Evolutionary conservation across 1,284 basidiomycete genomes (phyloP).

Genomic region (Anthracocystis setariae): DNA sequence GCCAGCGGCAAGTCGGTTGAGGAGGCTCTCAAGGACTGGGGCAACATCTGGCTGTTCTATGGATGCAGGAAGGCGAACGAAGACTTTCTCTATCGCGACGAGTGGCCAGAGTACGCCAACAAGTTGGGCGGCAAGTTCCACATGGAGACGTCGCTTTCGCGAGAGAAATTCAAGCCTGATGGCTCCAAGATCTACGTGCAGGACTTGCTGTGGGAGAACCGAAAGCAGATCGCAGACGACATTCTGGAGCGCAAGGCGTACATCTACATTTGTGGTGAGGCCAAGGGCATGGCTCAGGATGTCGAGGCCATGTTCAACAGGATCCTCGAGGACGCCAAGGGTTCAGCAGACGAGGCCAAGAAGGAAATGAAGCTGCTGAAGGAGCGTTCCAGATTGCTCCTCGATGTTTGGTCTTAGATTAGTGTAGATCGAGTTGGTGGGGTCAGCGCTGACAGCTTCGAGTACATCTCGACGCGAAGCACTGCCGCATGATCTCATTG

Average conservation of each 20-base stretch:
- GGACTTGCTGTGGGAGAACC: constrained; percentile 71
- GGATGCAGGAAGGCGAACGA: constrained; percentile 87
- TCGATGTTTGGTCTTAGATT: constrained; percentile 46
- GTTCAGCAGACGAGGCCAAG: constrained; percentile 75
- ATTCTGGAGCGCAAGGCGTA: constrained; percentile 94
- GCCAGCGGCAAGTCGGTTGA: constrained; percentile 80
- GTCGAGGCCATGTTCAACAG: constrained; percentile 86
- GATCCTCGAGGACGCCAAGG: constrained; percentile 93
- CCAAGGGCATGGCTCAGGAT: constrained; percentile 92
- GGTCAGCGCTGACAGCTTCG: no score
- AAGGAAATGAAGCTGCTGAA: constrained; percentile 56
- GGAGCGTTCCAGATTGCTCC: constrained; percentile 47
- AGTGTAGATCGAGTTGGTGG: no score
- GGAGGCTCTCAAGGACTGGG: constrained; percentile 93
- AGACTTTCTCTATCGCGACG: constrained; percentile 93
- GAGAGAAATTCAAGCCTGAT: constrained; percentile 79
- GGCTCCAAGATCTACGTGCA: constrained; percentile 98
- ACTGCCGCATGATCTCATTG: no score
- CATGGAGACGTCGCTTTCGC: constrained; percentile 87
- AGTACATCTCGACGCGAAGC: no score
- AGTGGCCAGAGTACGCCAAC: constrained; percentile 87
- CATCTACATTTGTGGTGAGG: constrained; percentile 81
- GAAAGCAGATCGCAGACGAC: constrained; percentile 78
- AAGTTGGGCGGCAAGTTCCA: constrained; percentile 91
- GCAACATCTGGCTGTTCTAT: constrained; percentile 91